A percentile compares a stretch with the other conserved stretches of the same genome.
Evolutionary conservation across 768 basidiomycete genomes (phyloP).

Genomic region (Pilatotrama ljubarskyi): DNA sequence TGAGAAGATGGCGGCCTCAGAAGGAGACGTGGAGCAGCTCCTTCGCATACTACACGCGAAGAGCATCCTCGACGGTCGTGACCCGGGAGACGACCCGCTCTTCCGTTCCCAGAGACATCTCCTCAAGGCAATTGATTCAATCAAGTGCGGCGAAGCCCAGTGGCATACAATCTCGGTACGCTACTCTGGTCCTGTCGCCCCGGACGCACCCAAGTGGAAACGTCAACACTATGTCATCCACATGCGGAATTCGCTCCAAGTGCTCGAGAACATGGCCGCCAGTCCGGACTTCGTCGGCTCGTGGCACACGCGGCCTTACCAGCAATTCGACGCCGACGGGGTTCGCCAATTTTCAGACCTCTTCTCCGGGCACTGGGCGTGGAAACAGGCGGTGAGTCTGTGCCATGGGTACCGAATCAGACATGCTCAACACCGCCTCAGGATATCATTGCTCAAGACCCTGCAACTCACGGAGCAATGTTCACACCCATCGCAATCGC

Average conservation of each 20-base stretch:
- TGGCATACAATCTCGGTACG: slow-evolving; percentile 27
- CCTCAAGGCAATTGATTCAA: slow-evolving; percentile 28
- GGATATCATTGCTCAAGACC: neutral
- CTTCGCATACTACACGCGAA: neutral
- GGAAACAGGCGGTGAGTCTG: slow-evolving; percentile 39
- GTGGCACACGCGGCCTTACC: slow-evolving; percentile 36
- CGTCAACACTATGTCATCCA: slow-evolving; percentile 32
- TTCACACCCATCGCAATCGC: slow-evolving; percentile 16
- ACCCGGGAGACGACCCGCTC: neutral
- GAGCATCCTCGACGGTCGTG: neutral
- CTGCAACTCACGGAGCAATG: neutral
- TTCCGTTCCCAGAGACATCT: slow-evolving; percentile 14
- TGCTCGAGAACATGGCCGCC: slow-evolving; percentile 33
- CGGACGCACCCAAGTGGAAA: slow-evolving; percentile 36
- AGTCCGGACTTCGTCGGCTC: slow-evolving; percentile 37
- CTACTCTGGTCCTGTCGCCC: slow-evolving; percentile 27
- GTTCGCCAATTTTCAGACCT: slow-evolving; percentile 34
- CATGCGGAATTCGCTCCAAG: slow-evolving; percentile 32
- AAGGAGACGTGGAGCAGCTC: slow-evolving; percentile 18
- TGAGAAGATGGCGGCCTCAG: slow-evolving; percentile 2
- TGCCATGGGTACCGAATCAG: neutral
- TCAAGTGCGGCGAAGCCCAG: slow-evolving; percentile 25
- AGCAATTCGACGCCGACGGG: slow-evolving; percentile 26
- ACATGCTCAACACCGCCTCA: neutral
- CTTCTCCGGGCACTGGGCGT: slow-evolving; percentile 45